Percentiles rank a stretch among this genome's conserved stretches.
phyloP scores from a whole-genome alignment of 352 stramenopile species.

The Phytophthora litchii region DNA sequence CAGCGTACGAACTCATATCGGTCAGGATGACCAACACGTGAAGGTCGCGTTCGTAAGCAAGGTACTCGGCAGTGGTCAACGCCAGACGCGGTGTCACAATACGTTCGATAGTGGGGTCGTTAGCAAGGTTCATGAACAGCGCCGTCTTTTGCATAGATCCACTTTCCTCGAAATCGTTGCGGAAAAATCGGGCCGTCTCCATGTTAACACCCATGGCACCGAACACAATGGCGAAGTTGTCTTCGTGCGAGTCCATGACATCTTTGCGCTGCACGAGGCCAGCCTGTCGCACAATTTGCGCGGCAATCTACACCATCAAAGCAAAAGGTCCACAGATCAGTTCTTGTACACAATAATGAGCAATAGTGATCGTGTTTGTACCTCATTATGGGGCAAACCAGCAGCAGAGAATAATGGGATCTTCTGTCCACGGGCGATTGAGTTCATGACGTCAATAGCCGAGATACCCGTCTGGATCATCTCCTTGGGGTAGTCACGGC shows the following conservation, averaged over 20 bases:
- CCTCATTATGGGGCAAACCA: constrained; percentile 98
- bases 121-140: constrained; percentile 99
- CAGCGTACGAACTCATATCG: constrained; percentile 99
- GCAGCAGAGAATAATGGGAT: constrained; percentile 99
- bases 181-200: constrained; percentile 97
- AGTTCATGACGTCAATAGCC: constrained; percentile 99
- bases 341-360: neutral
- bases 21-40: constrained; percentile 99
- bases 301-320: constrained; percentile 82
- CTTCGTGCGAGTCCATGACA: constrained; percentile 97
- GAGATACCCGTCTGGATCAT: constrained; percentile 99
- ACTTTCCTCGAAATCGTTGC: constrained; percentile 97
- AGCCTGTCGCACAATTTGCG: constrained; percentile 99
- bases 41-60: constrained; percentile 99
- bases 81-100: constrained; percentile 99
- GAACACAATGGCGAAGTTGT: constrained; percentile 99
- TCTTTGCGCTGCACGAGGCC: constrained; percentile 98
- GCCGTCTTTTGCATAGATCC: constrained; percentile 99
- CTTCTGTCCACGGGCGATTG: constrained; percentile 99
- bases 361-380: constrained; percentile 12
- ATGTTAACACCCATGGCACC: constrained; percentile 99
- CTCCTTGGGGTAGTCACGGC: constrained; percentile 98
- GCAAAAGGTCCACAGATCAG: constrained; percentile 2
- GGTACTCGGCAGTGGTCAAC: constrained; percentile 98
- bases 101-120: constrained; percentile 99